A percentile compares a stretch with the other conserved stretches of the same genome.
Conservation (phyloP, 2,329 filamentous ascomycete genomes). For the Pestalotiopsis sp. region DNA sequence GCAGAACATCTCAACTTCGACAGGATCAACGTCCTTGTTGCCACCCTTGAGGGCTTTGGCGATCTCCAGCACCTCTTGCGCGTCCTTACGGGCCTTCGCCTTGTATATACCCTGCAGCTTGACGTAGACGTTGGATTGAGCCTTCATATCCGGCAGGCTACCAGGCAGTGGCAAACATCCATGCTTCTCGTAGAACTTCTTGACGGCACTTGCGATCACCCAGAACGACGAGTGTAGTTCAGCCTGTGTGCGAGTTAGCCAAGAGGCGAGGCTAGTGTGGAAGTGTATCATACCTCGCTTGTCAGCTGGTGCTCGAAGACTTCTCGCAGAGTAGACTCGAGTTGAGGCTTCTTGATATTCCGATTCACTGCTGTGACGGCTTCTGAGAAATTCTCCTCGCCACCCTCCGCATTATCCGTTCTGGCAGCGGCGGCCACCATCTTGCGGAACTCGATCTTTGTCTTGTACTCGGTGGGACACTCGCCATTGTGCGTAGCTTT, state of each 20-base stretch:
- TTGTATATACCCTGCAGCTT: conserved; percentile 93
- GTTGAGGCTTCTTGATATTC: conserved; percentile 70
- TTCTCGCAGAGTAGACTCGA: conserved; percentile 72
- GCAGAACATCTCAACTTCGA: conserved; percentile 89
- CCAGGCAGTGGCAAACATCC: conserved; percentile 80
- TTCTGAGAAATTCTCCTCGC: conserved; percentile 97
- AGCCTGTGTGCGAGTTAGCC: conserved; percentile 31
- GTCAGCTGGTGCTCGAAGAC: conserved; percentile 71
- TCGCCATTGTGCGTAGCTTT: conserved; percentile 69
- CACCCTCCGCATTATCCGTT: conserved; percentile 76
- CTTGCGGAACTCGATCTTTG: conserved; percentile 83
- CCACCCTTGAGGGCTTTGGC: conserved; percentile 57
- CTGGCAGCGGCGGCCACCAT: conserved; percentile 69
- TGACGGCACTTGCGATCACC: conserved; percentile 82
- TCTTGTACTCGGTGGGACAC: conserved; percentile 74
- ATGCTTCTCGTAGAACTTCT: conserved; percentile 75
- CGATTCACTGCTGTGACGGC: conserved; percentile 86
- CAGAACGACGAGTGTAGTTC: conserved; percentile 73
- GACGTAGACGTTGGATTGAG: conserved; percentile 87
- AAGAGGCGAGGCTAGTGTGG: conserved; percentile 31
- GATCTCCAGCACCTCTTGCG: conserved; percentile 70
- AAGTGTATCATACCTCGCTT: conserved; percentile 53
- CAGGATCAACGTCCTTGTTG: conserved; percentile 58
- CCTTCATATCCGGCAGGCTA: conserved; percentile 95
- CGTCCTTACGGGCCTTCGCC: conserved; percentile 77